Evolutionary conservation across 768 basidiomycete species (phyloP).

Genomic region (Boletus coccyginus): DNA sequence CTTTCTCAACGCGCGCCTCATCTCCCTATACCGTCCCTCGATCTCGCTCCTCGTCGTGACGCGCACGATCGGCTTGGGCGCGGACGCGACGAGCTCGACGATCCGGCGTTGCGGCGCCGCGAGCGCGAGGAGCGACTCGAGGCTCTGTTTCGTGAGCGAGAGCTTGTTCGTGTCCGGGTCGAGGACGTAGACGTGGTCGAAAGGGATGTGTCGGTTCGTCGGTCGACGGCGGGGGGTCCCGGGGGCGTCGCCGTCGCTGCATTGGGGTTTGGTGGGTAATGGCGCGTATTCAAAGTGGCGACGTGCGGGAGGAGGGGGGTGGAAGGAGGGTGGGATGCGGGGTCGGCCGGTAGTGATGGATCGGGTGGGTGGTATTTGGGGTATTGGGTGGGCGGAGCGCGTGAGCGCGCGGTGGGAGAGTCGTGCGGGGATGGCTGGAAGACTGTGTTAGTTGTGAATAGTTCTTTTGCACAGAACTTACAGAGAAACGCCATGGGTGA

Average conservation of each 20-base stretch:
- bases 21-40: constrained; percentile 37
- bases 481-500: constrained; percentile 10
- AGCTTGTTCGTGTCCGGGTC: constrained; percentile 45
- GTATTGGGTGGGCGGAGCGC: constrained; percentile 2
- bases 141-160: constrained; percentile 28
- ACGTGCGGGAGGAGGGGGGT: constrained; percentile 11
- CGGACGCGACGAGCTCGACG: constrained; percentile 52
- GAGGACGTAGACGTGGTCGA: constrained; percentile 42
- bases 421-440: background rate
- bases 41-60: constrained; percentile 47
- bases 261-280: background rate
- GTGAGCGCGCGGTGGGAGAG: constrained; percentile 2
- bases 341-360: constrained; percentile 4
- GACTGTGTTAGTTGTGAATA: background rate
- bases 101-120: constrained; percentile 39
- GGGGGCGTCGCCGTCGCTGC: too few relatives aligned
- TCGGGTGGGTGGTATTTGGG: constrained; percentile 4
- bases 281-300: constrained; percentile 7
- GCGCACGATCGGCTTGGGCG: constrained; percentile 59
- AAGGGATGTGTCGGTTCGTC: constrained; percentile 43
- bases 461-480: background rate
- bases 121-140: constrained; percentile 49
- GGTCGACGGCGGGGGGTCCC: constrained; percentile 9
- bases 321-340: background rate
- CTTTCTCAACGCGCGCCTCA: constrained; percentile 34